Evolutionary conservation across 2,329 filamentous ascomycete species (phyloP).

Genomic region (Paecilomyces dactylethromorphus): DNA sequence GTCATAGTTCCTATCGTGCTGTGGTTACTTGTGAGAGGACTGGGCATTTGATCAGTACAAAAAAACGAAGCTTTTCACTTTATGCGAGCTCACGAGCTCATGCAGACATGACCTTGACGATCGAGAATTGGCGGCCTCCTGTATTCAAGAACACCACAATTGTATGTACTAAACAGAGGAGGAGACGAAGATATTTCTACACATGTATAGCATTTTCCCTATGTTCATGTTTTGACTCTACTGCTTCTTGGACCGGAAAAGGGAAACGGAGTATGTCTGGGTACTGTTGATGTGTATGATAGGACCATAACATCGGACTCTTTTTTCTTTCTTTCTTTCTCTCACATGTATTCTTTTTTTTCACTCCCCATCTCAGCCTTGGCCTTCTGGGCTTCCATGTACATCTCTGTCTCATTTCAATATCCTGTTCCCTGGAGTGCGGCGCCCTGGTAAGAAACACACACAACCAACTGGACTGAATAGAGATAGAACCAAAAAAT

Average conservation of each 20-base stretch:
- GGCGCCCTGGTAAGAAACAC: too few species aligned
- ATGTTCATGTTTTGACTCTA: background rate
- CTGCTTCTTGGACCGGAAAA: background rate
- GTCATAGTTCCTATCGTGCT: constrained; percentile 90
- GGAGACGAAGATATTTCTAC: background rate
- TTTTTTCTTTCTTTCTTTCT: background rate
- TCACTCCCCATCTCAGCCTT: background rate
- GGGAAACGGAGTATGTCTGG: background rate
- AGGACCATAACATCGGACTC: background rate
- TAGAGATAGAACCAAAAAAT: too few species aligned
- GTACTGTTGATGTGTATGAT: background rate
- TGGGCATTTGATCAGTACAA: constrained; percentile 33
- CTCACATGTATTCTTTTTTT: background rate
- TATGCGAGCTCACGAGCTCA: background rate
- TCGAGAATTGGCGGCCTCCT: background rate
- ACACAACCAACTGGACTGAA: too few species aligned
- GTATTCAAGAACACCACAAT: background rate
- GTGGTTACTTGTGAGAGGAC: constrained; percentile 83
- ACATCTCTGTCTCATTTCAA: background rate
- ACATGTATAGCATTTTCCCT: background rate
- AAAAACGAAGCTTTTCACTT: background rate
- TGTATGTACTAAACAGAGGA: background rate
- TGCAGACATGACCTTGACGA: background rate
- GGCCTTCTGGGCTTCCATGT: background rate
- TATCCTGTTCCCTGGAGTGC: background rate